phyloP scores from a whole-genome alignment of 2,329 filamentous ascomycete genomes.

The Beauveria asiatica region DNA sequence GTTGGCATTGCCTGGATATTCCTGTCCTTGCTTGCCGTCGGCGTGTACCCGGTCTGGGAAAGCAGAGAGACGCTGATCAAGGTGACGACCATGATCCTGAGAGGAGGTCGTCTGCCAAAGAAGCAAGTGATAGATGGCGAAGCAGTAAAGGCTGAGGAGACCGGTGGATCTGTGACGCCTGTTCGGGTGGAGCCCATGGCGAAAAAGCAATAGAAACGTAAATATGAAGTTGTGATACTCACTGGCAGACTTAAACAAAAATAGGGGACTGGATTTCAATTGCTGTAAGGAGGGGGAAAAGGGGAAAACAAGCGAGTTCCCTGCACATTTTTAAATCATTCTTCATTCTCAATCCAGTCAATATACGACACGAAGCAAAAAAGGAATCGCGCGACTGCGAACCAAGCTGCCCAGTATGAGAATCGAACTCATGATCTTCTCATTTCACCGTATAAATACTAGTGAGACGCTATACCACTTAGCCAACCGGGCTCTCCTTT shows the following conservation, averaged over 20 bases:
- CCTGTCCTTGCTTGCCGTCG: constrained; percentile 62
- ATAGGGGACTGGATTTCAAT: no score
- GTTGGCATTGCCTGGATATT: constrained; percentile 68
- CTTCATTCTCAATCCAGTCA: no score
- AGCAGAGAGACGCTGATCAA: constrained; percentile 50
- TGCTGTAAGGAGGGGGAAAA: no score
- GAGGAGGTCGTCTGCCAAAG: constrained; percentile 10
- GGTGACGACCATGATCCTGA: constrained; percentile 15
- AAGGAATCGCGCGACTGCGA: constrained; percentile 5
- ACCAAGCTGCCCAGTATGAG: constrained; percentile 21
- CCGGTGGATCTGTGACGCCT: constrained; percentile 12
- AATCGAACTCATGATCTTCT: constrained; percentile 28
- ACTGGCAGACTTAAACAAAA: no score
- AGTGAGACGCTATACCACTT: constrained; percentile 29
- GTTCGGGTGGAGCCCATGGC: background rate
- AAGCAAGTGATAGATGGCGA: background rate
- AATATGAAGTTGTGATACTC: no score
- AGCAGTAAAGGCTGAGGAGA: constrained; percentile 7
- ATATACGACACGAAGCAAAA: background rate
- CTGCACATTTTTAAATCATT: no score
- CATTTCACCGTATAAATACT: constrained; percentile 21
- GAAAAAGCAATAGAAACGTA: background rate
- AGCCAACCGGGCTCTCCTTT: constrained; percentile 22
- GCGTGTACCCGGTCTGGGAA: constrained; percentile 74
- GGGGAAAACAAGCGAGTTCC: no score